Percentiles rank a stretch among this genome's conserved stretches.
Conservation (phyloP, 345 rosid species). For the Lepidium sativum region DNA sequence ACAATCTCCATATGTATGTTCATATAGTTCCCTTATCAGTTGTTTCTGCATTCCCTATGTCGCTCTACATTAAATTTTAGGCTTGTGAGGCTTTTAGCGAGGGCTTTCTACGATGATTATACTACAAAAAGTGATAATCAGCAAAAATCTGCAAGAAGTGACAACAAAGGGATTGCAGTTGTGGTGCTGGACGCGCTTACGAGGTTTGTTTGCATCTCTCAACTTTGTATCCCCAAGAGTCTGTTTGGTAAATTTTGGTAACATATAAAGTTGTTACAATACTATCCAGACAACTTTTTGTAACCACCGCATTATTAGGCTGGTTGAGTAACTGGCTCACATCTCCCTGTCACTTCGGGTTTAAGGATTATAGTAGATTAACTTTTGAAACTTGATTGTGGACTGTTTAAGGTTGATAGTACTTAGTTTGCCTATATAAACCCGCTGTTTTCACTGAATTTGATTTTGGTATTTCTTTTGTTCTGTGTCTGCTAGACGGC, state of each 20-base stretch:
- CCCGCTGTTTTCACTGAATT: neutral
- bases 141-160: slow-evolving; percentile 60
- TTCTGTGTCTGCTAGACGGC: slow-evolving; percentile 43
- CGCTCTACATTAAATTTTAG: slow-evolving; percentile 23
- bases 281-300: neutral
- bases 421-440: neutral
- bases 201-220: slow-evolving; percentile 33
- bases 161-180: slow-evolving; percentile 68
- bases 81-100: slow-evolving; percentile 66
- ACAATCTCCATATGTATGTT: neutral
- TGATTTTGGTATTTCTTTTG: neutral
- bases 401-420: neutral
- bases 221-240: neutral
- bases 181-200: slow-evolving; percentile 80
- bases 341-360: neutral
- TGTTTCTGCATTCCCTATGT: neutral
- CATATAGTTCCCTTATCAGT: neutral
- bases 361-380: neutral
- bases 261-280: neutral
- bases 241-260: neutral
- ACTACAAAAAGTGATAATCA: slow-evolving; percentile 66
- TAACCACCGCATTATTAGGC: neutral
- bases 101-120: slow-evolving; percentile 82
- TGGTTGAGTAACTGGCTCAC: neutral
- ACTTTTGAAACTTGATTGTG: slow-evolving; percentile 4